Evolutionary conservation across 2,329 filamentous ascomycete species (phyloP), one percentile per base, ranked within the genome.

Genomic region (Microthyrium microscopicum): DNA sequence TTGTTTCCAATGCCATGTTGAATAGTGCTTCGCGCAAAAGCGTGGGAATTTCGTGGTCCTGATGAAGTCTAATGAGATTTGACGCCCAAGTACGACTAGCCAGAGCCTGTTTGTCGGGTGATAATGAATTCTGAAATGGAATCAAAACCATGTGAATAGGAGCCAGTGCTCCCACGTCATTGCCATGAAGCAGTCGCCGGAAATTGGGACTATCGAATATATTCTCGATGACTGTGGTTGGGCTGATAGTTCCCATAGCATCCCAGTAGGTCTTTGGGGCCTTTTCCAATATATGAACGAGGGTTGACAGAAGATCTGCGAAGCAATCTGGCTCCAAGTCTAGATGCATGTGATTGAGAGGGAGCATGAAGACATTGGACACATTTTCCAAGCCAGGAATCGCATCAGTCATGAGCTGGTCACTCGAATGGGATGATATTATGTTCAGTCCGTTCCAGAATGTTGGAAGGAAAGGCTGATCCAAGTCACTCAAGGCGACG

Each of bases 241-340:
- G 77, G 1, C 80, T 77, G 32, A 87, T 81, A 20, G 82, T 71
- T 32, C 79, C 76, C 57, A 92, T 77, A 2, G 83, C 77, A 45
- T 83, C 77, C 87, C 87, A 94, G 45, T 94, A 89, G 28, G 80
- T 78, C 35, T 68, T 69, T 0, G 83, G 68, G 0, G 81, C 77
- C 44, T 80, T 84, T 41, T 75, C 68, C 33, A 94, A 61, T 12
- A 94, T 65, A 9, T 62, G 62, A 28, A 70, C 71, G 39, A 93
- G 68, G 2, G 76, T 73, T 36, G 73, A 70, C 29, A 92, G 64
- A 12, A 89, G 62, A 37, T 75, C 66, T 9, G 73, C 62, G 38
- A 92, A 62, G 2, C 52, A 54, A 17, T 57, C 48, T 4, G 64
- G 41, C 13, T 59, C 57, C 17, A 93, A 50, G 7, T 33, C 34